These are phyloP conservation scores for Pleurotus sapidus DNA, from an alignment of 768 basidiomycete species.

Conservation along the genomic window DNA sequence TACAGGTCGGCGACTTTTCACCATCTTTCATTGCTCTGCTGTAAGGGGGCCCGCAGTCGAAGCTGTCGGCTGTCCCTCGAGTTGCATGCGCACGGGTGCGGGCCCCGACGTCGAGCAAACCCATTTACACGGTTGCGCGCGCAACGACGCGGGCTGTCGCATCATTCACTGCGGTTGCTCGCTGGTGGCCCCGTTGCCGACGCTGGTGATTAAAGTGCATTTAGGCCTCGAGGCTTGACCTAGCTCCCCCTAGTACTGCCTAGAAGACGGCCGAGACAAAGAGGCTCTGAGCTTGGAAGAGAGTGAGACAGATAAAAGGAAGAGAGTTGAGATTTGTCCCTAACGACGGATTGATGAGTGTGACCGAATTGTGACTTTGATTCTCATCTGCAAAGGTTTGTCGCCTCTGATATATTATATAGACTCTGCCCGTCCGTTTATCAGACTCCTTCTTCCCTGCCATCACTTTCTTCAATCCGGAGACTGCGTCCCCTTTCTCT, in stretches of 20 bases:
- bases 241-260: not conserved
- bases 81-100: too few relatives aligned
- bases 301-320: not conserved
- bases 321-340: not conserved
- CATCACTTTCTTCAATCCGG: constrained; percentile 26
- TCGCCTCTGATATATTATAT: not conserved
- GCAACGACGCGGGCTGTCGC: too few relatives aligned
- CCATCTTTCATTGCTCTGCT: too few relatives aligned
- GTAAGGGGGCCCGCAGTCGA: too few relatives aligned
- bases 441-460: constrained; percentile 3
- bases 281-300: not conserved
- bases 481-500: constrained; percentile 39
- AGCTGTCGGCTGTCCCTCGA: too few relatives aligned
- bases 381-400: not conserved
- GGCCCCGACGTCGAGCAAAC: too few relatives aligned
- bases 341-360: constrained; percentile 8
- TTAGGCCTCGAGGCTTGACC: constrained; percentile 4
- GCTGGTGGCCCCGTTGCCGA: too few relatives aligned
- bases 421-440: not conserved
- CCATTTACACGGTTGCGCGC: too few relatives aligned
- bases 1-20: too few relatives aligned
- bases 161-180: too few relatives aligned
- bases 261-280: constrained; percentile 2
- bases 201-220: too few relatives aligned
- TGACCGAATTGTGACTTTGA: constrained; percentile 4